These are phyloP conservation scores for Aspergillus intermedius DNA, from an alignment of 2,329 filamentous ascomycete genomes.

Conservation along the genomic window DNA sequence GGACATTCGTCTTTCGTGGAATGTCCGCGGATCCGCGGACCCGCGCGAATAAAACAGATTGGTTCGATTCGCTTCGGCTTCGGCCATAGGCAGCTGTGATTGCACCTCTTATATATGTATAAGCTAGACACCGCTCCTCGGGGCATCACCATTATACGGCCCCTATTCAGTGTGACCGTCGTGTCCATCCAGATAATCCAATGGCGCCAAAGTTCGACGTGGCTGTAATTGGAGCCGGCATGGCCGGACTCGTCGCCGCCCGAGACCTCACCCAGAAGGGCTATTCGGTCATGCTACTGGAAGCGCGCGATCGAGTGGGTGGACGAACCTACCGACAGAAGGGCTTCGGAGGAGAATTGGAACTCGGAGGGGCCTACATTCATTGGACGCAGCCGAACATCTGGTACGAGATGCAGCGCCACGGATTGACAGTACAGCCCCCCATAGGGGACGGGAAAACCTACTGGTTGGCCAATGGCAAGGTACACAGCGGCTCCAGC, in stretches of 20 bases:
- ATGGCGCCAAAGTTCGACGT: background rate
- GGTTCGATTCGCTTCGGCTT: too few species aligned
- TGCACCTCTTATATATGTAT: too few species aligned
- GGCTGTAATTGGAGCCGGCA: background rate
- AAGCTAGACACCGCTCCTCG: too few species aligned
- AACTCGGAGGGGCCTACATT: conserved; percentile 5
- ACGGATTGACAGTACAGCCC: conserved; percentile 1
- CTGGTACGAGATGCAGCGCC: conserved; percentile 4
- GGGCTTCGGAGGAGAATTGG: conserved; percentile 3
- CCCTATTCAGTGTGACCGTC: too few species aligned
- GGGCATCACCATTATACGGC: too few species aligned
- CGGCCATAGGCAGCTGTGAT: too few species aligned
- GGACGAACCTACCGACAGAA: conserved; percentile 3
- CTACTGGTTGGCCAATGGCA: conserved; percentile 4
- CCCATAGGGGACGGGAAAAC: conserved; percentile 1
- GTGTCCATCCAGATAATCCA: background rate
- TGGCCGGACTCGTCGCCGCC: conserved; percentile 1
- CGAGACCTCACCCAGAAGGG: conserved; percentile 2
- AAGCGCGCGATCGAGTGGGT: conserved; percentile 4
- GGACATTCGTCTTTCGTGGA: too few species aligned
- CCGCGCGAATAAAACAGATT: too few species aligned
- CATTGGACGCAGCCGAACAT: conserved; percentile 5
- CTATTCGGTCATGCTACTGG: conserved; percentile 3
- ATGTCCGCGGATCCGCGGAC: too few species aligned
- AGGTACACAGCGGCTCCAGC: conserved; percentile 1